Percentiles rank a stretch among this genome's conserved stretches.
Evolutionary conservation across 140 eudicot species (phyloP).

Genomic region (Anethum foeniculum): DNA sequence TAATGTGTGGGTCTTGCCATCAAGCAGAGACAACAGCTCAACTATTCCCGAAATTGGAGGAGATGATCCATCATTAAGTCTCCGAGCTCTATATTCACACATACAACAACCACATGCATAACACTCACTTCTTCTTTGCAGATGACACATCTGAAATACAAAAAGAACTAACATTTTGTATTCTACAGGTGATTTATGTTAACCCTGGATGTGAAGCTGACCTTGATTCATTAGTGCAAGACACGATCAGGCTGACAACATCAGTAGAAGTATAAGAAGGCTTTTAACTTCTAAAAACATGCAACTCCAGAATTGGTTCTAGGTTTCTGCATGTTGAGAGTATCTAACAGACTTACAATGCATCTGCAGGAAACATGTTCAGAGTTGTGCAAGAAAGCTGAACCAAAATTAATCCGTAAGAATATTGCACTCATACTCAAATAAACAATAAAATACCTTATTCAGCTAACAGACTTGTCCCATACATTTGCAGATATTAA

Average conservation of each 20-base stretch:
- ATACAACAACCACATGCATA: not conserved
- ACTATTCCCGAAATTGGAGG: constrained; percentile 58
- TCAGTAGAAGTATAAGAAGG: constrained; percentile 51
- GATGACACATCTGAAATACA: constrained; percentile 3
- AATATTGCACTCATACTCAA: not conserved
- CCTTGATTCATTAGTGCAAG: constrained; percentile 42
- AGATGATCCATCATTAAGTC: constrained; percentile 74
- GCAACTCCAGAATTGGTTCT: not conserved
- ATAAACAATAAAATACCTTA: not conserved
- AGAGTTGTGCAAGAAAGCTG: constrained; percentile 64
- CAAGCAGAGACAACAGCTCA: constrained; percentile 37
- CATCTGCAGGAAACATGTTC: constrained; percentile 82
- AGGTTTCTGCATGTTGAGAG: not conserved
- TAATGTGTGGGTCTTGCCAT: constrained; percentile 69
- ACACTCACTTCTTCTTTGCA: not conserved
- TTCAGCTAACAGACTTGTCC: not conserved
- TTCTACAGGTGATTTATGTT: constrained; percentile 37
- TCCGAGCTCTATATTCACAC: constrained; percentile 11
- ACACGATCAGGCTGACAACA: constrained; percentile 57
- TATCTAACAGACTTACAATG: not conserved
- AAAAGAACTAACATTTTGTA: constrained; percentile 7
- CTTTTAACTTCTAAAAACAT: constrained; percentile 2
- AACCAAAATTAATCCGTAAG: constrained; percentile 62
- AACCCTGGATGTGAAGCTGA: constrained; percentile 90
- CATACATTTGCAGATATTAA: constrained; percentile 42